phyloP scores from a whole-genome alignment of 140 eudicot species.

The Bidens hawaiensis region DNA sequence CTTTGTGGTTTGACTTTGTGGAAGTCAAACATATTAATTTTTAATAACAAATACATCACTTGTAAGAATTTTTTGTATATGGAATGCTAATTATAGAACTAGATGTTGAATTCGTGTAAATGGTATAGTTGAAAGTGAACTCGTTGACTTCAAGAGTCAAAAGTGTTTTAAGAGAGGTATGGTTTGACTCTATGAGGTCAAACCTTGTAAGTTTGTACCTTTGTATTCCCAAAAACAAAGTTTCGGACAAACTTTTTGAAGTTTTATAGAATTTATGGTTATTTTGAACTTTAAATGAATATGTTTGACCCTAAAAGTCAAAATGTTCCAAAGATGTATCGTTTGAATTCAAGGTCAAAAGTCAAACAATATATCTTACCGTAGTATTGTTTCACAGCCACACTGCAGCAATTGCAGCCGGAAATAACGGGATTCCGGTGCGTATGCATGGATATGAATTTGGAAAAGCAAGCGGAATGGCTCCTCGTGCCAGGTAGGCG shows the following conservation, averaged over 20 bases:
- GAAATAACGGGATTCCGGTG: constrained; percentile 95
- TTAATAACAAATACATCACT: neutral
- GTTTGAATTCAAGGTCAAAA: neutral
- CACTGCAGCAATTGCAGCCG: constrained; percentile 99
- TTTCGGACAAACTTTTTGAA: neutral
- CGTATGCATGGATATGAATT: constrained; percentile 80
- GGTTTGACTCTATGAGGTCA: constrained; percentile 21
- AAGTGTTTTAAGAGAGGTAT: neutral
- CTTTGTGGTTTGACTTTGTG: neutral
- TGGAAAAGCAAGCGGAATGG: constrained; percentile 99
- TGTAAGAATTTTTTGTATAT: neutral
- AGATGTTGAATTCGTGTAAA: neutral
- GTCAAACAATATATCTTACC: neutral
- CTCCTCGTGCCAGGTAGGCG: constrained; percentile 97
- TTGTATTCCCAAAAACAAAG: neutral
- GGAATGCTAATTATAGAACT: neutral
- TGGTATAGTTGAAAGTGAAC: neutral
- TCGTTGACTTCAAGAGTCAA: neutral
- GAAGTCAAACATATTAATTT: neutral
- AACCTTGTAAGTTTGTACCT: neutral
- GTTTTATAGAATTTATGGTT: neutral
- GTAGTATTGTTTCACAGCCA: constrained; percentile 59
- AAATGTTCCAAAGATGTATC: neutral
- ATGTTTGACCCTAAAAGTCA: neutral
- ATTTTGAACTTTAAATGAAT: neutral